These are phyloP conservation scores for Ustilago xerochloae DNA, from an alignment of 1,284 basidiomycete species.

Conservation along the genomic window DNA sequence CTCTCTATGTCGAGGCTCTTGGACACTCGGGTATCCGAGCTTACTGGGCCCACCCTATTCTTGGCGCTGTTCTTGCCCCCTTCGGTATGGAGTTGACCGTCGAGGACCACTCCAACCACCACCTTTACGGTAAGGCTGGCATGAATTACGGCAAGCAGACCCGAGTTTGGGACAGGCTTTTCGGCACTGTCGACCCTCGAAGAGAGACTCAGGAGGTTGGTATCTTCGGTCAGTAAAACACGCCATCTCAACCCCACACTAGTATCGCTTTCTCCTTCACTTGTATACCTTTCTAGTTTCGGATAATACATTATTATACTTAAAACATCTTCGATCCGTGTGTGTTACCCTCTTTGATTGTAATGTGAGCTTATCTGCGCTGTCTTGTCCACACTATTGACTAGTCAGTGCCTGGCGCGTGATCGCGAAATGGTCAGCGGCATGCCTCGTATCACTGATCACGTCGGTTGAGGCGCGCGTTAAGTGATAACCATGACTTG, in stretches of 20 bases:
- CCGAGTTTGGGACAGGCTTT: slow-evolving; percentile 65
- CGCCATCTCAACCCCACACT: background rate
- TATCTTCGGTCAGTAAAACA: slow-evolving; percentile 24
- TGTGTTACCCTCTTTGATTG: too few relatives aligned
- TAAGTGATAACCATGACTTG: background rate
- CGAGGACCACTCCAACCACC: slow-evolving; percentile 68
- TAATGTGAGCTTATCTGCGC: too few relatives aligned
- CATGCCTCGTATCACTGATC: too few relatives aligned
- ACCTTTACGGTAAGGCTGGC: slow-evolving; percentile 60
- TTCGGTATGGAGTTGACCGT: slow-evolving; percentile 62
- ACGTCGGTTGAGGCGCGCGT: too few relatives aligned
- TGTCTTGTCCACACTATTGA: too few relatives aligned
- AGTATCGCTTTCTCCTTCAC: background rate
- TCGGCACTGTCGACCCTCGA: slow-evolving; percentile 62
- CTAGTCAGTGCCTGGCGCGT: too few relatives aligned
- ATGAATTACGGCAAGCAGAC: slow-evolving; percentile 68
- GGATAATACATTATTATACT: too few relatives aligned
- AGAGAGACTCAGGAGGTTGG: slow-evolving; percentile 52
- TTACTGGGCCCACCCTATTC: slow-evolving; percentile 48
- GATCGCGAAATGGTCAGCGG: too few relatives aligned
- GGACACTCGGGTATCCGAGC: slow-evolving; percentile 64
- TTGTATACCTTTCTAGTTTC: background rate
- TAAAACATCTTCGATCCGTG: too few relatives aligned
- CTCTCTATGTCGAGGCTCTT: slow-evolving; percentile 50
- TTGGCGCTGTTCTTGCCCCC: slow-evolving; percentile 39